phyloP scores from a whole-genome alignment of 2,329 filamentous ascomycete species.

The Scortechinia acanthostroma region DNA sequence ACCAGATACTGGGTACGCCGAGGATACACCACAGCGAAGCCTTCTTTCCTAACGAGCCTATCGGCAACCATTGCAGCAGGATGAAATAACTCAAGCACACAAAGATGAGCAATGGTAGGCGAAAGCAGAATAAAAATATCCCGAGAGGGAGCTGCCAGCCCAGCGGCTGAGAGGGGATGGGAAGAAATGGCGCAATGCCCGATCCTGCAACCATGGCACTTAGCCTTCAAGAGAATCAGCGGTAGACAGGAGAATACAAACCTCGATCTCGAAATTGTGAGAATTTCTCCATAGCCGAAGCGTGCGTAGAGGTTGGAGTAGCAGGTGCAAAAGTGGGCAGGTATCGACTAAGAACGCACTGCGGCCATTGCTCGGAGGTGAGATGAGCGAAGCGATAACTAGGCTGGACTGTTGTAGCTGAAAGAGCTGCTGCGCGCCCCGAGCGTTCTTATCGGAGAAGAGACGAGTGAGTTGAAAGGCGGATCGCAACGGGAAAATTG shows the following conservation, averaged over 20 bases:
- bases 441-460: too few relatives aligned
- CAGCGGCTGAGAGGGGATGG: constrained; percentile 40
- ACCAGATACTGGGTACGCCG: constrained; percentile 58
- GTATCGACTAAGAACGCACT: too few relatives aligned
- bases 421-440: too few relatives aligned
- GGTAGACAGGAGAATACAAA: constrained; percentile 14
- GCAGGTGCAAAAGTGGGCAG: too few relatives aligned
- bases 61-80: constrained; percentile 52
- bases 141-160: constrained; percentile 42
- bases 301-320: too few relatives aligned
- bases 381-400: too few relatives aligned
- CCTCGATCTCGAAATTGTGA: constrained; percentile 62
- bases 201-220: constrained; percentile 35
- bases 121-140: constrained; percentile 47
- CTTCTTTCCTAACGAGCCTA: constrained; percentile 49
- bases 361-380: too few relatives aligned
- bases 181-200: constrained; percentile 61
- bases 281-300: constrained; percentile 70
- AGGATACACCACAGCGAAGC: constrained; percentile 53
- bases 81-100: constrained; percentile 42
- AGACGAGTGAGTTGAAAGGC: too few relatives aligned
- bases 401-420: too few relatives aligned
- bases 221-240: constrained; percentile 2
- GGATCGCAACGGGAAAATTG: too few relatives aligned
- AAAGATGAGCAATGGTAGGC: constrained; percentile 44